Conservation (phyloP, 805 yeast species). For the Teunomyces kruisii region DNA sequence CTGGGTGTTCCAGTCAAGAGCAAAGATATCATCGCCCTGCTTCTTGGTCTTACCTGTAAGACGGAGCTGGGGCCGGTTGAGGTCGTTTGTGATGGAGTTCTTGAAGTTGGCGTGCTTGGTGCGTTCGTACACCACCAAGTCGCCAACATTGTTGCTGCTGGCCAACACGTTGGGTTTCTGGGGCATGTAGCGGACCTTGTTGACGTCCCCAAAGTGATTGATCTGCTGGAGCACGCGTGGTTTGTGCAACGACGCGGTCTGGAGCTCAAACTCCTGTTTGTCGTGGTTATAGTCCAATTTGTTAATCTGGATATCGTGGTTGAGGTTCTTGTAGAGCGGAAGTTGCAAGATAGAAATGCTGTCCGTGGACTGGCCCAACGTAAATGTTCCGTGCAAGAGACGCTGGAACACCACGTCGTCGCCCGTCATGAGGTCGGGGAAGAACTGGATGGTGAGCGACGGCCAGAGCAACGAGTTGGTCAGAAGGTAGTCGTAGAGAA, state of each 20-base stretch:
- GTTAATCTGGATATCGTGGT: slow-evolving; percentile 36
- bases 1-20: slow-evolving; percentile 71
- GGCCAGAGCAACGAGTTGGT: slow-evolving; percentile 65
- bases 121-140: slow-evolving; percentile 68
- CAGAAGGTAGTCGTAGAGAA: slow-evolving; percentile 52
- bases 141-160: slow-evolving; percentile 65
- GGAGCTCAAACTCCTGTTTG: slow-evolving; percentile 40
- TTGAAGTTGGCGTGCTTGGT: slow-evolving; percentile 64
- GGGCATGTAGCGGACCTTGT: slow-evolving; percentile 72
- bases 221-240: slow-evolving; percentile 53
- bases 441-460: slow-evolving; percentile 57
- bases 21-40: slow-evolving; percentile 58
- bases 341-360: slow-evolving; percentile 38
- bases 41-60: slow-evolving; percentile 31
- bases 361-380: slow-evolving; percentile 58
- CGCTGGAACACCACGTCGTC: slow-evolving; percentile 27
- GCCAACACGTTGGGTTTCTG: slow-evolving; percentile 85
- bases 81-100: slow-evolving; percentile 23
- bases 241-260: slow-evolving; percentile 23
- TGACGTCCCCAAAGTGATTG: slow-evolving; percentile 70
- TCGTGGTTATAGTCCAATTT: slow-evolving; percentile 37
- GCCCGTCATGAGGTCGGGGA: slow-evolving; percentile 48
- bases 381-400: slow-evolving; percentile 61
- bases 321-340: slow-evolving; percentile 30
- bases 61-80: slow-evolving; percentile 50